These are phyloP conservation scores for Lodderomyces jiufengensis DNA, from an alignment of 1,139 yeast genomes.

Conservation along the genomic window DNA sequence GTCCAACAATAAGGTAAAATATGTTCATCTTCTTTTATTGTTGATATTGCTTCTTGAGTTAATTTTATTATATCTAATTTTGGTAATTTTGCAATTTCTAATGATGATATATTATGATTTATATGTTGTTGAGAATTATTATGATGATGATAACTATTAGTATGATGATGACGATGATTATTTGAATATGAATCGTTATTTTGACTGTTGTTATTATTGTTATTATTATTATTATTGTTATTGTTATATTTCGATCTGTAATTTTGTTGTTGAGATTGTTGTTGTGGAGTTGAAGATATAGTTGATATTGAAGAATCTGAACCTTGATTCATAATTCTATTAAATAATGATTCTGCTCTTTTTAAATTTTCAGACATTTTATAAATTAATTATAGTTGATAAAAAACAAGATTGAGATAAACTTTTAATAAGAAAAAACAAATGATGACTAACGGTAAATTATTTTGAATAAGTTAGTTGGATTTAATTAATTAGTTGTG, in stretches of 20 bases:
- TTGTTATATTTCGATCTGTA: not conserved
- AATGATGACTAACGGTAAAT: too few species aligned
- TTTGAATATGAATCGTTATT: too few species aligned
- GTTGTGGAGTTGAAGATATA: slow-evolving; percentile 8
- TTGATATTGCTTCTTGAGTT: slow-evolving; percentile 30
- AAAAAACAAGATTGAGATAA: too few species aligned
- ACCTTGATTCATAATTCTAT: slow-evolving; percentile 46
- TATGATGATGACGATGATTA: not conserved
- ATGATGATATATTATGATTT: slow-evolving; percentile 13
- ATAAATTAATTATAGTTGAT: too few species aligned
- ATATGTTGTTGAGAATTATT: slow-evolving; percentile 1
- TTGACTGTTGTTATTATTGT: not conserved
- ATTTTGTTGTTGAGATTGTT: slow-evolving; percentile 4
- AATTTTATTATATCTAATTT: slow-evolving; percentile 33
- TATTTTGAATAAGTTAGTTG: too few species aligned
- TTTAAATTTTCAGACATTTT: slow-evolving; percentile 47
- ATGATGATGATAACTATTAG: slow-evolving; percentile 1
- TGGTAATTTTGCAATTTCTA: slow-evolving; percentile 25
- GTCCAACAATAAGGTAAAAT: slow-evolving; percentile 50
- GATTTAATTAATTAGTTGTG: too few species aligned
- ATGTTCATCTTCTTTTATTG: slow-evolving; percentile 32
- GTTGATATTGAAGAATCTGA: slow-evolving; percentile 9
- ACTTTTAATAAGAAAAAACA: too few species aligned
- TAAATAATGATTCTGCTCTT: slow-evolving; percentile 48
- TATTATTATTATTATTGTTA: not conserved